Base-by-base conservation (phyloP, 2,329 filamentous ascomycete genomes). In the Fusarium camptoceras region DNA sequence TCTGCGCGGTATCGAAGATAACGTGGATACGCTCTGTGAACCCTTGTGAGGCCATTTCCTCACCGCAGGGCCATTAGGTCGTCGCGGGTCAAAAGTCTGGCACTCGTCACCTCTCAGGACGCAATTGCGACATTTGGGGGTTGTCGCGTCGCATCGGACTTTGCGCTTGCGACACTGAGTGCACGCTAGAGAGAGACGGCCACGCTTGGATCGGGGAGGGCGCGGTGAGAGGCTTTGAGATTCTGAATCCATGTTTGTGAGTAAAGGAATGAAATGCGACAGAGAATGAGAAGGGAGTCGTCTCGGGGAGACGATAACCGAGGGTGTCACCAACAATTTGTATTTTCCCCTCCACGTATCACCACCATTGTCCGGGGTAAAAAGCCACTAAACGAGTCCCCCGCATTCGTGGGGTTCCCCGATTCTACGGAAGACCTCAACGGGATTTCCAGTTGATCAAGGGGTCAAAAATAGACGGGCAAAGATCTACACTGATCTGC, bases 121-220 rank as follows among this genome's bases (percentile, higher is more conserved):
- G 27, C 71, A 73, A 39, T 73, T 73, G n/a, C 64, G 70, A 28
- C 71, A 73, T 39, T 73, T 71, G 15, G 71, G 71, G 20, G 64
- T 73, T 44, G 68, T 59, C n/a, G 71, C 71, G 15, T 73, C 71
- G 44, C 71, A 73, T 58, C 71, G 61, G 15, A 73, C 71, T 48
- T 73, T 73, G 27, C 71, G 71, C 43, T 64, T 73, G 54, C 71
- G 71, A 27, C 71, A 73, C 30, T 64, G 61, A 6, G 50, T 73
- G 16, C 71, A 73, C 0, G 71, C 71, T 8, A 73, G 42, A 6
- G 71, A 71, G 43, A 73, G 59, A 8, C 71, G 67, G 0, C 58
- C 64, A 15, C 57, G 62, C 10, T 70, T 70, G 16, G 62, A 67
- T 5, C 63, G 62, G 1, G 66, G 61, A 14, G 67, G 67, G 3